Base-by-base conservation (phyloP, 768 basidiomycete species). In the Mycena metata region DNA sequence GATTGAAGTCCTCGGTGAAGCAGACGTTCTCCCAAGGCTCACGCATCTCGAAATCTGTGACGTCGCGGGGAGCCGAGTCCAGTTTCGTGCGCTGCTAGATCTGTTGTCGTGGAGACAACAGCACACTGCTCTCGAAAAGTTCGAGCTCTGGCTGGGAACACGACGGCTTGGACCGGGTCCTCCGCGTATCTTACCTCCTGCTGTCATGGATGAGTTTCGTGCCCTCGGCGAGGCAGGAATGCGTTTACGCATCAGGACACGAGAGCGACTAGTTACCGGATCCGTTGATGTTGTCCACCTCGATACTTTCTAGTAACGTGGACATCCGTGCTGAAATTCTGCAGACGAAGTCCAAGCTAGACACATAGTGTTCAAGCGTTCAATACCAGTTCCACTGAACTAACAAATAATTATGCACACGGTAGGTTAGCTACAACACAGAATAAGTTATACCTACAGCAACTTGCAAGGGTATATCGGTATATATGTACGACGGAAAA, bases 361-460 rank as follows among this genome's bases (percentile, higher is more conserved):
- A n/a, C n/a, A n/a, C n/a, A n/a, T n/a, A n/a, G n/a, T n/a, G n/a
- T n/a, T n/a, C n/a, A n/a, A n/a, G n/a, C n/a, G n/a, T n/a, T n/a
- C n/a, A n/a, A n/a, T n/a, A n/a, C n/a, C n/a, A n/a, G n/a, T n/a
- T n/a, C n/a, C n/a, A n/a, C n/a, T n/a, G n/a, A n/a, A n/a, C n/a
- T 23, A 19, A 26, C 33, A 15, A 60, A 47, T 60, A 60, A 21
- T 47, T 42, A 45, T 63, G 13, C 52, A 55, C 54, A 63, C 30
- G 26, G 41, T 63, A 60, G n/a, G 41, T 43, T 52, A 54, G 61
- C 51, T 63, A 63, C 41, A 63, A 52, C 50, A 63, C 41, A n/a
- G 11, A 51, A 63, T 54, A 63, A 63, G 41, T 54, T 63, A 63
- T n/a, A n/a, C n/a, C n/a, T n/a, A n/a, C 26, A 45, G 43, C 41